Evolutionary conservation across 345 rosid genomes (phyloP).

Genomic region (Boechera stricta): DNA sequence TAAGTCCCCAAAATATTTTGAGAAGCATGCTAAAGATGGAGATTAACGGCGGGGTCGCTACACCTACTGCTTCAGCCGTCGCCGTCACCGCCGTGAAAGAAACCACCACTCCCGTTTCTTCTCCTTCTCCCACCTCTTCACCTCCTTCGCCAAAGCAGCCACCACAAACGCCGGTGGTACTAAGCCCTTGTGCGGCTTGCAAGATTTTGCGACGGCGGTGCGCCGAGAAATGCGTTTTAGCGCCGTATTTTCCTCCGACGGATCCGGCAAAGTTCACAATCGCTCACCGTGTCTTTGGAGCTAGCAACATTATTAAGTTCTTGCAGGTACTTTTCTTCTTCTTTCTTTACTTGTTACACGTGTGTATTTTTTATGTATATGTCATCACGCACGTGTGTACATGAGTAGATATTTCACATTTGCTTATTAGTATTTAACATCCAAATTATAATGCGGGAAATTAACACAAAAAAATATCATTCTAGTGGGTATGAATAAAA

Average conservation of each 20-base stretch:
- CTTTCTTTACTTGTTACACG: slow-evolving; percentile 22
- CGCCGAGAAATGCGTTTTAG: slow-evolving; percentile 82
- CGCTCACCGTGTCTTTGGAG: slow-evolving; percentile 93
- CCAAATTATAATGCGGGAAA: not conserved
- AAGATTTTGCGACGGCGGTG: slow-evolving; percentile 83
- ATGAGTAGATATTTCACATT: slow-evolving; percentile 21
- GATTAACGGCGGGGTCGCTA: slow-evolving; percentile 39
- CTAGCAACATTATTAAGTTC: slow-evolving; percentile 93
- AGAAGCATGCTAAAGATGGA: slow-evolving; percentile 51
- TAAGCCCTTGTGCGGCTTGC: slow-evolving; percentile 94
- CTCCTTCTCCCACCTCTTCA: slow-evolving; percentile 55
- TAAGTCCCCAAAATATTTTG: slow-evolving; percentile 1
- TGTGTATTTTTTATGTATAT: slow-evolving; percentile 19
- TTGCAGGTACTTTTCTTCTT: slow-evolving; percentile 62
- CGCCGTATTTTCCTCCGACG: slow-evolving; percentile 92
- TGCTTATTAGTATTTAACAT: not conserved
- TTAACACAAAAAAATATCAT: not conserved
- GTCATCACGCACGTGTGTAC: slow-evolving; percentile 39
- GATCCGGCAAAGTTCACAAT: slow-evolving; percentile 86
- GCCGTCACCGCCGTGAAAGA: not conserved
- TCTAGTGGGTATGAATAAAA: not conserved
- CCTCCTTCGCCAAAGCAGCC: slow-evolving; percentile 38
- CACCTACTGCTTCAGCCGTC: slow-evolving; percentile 34
- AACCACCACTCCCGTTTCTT: slow-evolving; percentile 31
- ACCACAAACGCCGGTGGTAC: slow-evolving; percentile 51